Evolutionary conservation across 2,329 filamentous ascomycete genomes (phyloP).

Genomic region (Apiospora sp.): DNA sequence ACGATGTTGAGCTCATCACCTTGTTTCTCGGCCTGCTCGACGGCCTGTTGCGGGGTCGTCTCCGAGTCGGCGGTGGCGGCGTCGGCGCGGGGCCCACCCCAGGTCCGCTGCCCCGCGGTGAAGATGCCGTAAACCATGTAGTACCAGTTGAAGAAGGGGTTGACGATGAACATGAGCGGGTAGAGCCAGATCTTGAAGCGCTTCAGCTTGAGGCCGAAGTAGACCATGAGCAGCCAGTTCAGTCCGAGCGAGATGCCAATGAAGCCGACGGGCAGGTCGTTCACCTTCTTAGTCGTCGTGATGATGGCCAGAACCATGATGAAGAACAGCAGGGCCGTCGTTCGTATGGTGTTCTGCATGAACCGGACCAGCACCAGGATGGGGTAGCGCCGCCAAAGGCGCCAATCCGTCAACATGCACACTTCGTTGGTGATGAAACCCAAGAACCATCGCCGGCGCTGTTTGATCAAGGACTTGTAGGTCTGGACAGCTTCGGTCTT

Average conservation of each 20-base stretch:
- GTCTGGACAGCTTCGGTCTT: constrained; percentile 97
- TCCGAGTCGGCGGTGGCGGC: constrained; percentile 79
- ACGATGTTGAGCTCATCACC: constrained; percentile 92
- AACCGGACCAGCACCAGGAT: constrained; percentile 86
- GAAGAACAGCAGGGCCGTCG: constrained; percentile 92
- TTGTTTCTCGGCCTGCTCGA: constrained; percentile 77
- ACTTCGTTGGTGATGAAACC: constrained; percentile 98
- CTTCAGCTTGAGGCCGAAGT: constrained; percentile 86
- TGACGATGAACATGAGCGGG: constrained; percentile 92
- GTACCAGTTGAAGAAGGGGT: constrained; percentile 97
- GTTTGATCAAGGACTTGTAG: constrained; percentile 85
- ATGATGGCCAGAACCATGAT: constrained; percentile 88
- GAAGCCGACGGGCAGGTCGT: constrained; percentile 88
- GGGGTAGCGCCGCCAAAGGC: constrained; percentile 91
- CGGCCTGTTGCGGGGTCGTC: constrained; percentile 83
- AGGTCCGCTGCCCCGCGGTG: constrained; percentile 91
- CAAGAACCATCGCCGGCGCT: constrained; percentile 94
- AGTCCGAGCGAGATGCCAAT: constrained; percentile 91
- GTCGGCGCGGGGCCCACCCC: constrained; percentile 93
- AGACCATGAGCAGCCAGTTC: constrained; percentile 96
- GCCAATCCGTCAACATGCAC: constrained; percentile 95
- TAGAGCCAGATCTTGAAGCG: constrained; percentile 96
- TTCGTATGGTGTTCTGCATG: constrained; percentile 95
- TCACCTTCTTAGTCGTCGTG: constrained; percentile 80
- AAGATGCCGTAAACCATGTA: constrained; percentile 99